These are phyloP conservation scores for Colletotrichum cordylinicola DNA, from an alignment of 2,329 filamentous ascomycete species.

Conservation along the genomic window DNA sequence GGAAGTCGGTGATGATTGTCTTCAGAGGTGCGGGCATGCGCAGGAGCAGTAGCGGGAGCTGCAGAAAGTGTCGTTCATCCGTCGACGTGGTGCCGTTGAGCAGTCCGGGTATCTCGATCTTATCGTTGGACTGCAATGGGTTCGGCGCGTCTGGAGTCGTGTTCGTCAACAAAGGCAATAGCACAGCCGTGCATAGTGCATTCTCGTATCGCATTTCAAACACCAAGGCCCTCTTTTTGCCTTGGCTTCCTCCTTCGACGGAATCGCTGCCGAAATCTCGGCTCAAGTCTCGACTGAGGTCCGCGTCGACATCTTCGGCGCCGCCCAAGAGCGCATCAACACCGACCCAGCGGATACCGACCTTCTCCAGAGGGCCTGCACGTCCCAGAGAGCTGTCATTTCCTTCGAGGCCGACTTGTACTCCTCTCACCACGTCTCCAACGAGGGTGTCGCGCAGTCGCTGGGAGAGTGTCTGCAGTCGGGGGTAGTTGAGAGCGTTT, in stretches of 20 bases:
- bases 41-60: constrained; percentile 58
- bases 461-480: constrained; percentile 49
- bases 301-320: neutral
- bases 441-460: constrained; percentile 60
- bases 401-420: constrained; percentile 56
- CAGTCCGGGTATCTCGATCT: neutral
- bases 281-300: constrained; percentile 3
- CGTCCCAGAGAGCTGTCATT: constrained; percentile 41
- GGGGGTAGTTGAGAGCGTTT: constrained; percentile 38
- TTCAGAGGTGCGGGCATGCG: constrained; percentile 62
- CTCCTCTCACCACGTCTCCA: constrained; percentile 65
- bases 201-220: constrained; percentile 60
- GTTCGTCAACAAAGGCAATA: constrained; percentile 45
- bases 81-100: neutral
- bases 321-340: constrained; percentile 36
- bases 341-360: constrained; percentile 54
- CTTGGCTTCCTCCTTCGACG: neutral
- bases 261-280: constrained; percentile 9
- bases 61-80: constrained; percentile 41
- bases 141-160: neutral
- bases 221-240: constrained; percentile 39
- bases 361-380: constrained; percentile 49
- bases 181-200: constrained; percentile 53
- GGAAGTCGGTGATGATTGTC: constrained; percentile 53
- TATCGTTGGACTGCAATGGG: neutral